Conservation (phyloP, 2,329 filamentous ascomycete genomes). For the Fusarium sp. region DNA sequence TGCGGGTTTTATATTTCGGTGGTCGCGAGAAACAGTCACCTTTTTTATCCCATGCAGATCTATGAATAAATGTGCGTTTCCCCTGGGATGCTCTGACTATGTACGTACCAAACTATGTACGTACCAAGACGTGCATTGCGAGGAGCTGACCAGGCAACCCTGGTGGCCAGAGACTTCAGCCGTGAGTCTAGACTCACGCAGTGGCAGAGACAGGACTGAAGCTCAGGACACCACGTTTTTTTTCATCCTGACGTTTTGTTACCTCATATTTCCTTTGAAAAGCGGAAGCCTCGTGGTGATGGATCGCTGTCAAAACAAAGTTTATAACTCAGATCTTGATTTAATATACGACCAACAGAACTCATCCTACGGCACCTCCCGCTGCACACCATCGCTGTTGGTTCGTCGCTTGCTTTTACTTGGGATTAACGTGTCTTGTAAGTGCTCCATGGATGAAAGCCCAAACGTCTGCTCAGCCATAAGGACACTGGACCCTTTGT, state of each 20-base stretch:
- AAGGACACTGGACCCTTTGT: background rate
- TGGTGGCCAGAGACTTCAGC: background rate
- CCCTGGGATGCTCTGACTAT: slow-evolving; percentile 1
- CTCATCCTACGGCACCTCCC: slow-evolving; percentile 14
- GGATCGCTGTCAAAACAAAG: slow-evolving; percentile 13
- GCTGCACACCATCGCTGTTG: background rate
- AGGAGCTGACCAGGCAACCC: background rate
- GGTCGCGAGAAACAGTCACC: slow-evolving; percentile 1
- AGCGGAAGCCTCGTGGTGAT: background rate
- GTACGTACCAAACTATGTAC: slow-evolving; percentile 7
- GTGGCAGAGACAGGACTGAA: background rate
- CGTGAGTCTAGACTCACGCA: slow-evolving; percentile 9
- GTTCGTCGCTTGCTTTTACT: background rate
- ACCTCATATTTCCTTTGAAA: background rate
- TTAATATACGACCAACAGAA: slow-evolving; percentile 26
- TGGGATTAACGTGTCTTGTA: background rate
- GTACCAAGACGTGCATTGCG: slow-evolving; percentile 1
- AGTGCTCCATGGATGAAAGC: background rate
- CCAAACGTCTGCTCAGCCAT: background rate
- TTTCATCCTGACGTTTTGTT: background rate
- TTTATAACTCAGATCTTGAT: slow-evolving; percentile 14
- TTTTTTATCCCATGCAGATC: background rate
- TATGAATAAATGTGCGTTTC: slow-evolving; percentile 10
- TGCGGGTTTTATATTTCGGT: slow-evolving; percentile 13
- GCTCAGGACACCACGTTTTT: background rate